phyloP scores from a whole-genome alignment of 2,329 filamentous ascomycete species.

The Rhexocercosporidium sp. region DNA sequence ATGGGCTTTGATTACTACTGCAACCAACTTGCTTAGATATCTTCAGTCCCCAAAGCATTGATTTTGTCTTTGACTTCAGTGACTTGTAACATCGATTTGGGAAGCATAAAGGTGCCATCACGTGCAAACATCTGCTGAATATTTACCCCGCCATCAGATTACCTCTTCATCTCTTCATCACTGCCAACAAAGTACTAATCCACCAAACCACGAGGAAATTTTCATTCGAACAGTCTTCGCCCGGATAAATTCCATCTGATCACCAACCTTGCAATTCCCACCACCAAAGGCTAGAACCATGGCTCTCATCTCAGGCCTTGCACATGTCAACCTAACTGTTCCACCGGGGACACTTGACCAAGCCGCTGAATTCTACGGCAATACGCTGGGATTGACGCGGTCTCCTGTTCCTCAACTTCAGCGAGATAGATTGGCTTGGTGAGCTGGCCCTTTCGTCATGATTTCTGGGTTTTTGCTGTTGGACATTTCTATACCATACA shows the following conservation, averaged over 20 bases:
- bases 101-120: background rate
- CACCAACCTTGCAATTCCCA: background rate
- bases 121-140: background rate
- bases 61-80: too few species aligned
- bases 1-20: background rate
- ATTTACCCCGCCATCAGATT: constrained; percentile 9
- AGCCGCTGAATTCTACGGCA: constrained; percentile 59
- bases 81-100: background rate
- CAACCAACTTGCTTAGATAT: background rate
- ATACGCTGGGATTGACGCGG: constrained; percentile 59
- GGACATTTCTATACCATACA: background rate
- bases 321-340: constrained; percentile 64
- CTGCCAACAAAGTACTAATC: background rate
- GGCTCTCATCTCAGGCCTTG: constrained; percentile 53
- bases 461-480: background rate
- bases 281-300: constrained; percentile 7
- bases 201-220: background rate
- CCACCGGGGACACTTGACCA: constrained; percentile 55
- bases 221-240: too few species aligned
- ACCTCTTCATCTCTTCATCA: background rate
- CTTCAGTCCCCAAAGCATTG: background rate
- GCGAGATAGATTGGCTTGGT: constrained; percentile 59
- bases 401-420: constrained; percentile 59
- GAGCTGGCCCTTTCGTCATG: constrained; percentile 19
- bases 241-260: background rate